Evolutionary conservation across 352 stramenopile species (phyloP).

Genomic region (Nothophytophthora sp.): DNA sequence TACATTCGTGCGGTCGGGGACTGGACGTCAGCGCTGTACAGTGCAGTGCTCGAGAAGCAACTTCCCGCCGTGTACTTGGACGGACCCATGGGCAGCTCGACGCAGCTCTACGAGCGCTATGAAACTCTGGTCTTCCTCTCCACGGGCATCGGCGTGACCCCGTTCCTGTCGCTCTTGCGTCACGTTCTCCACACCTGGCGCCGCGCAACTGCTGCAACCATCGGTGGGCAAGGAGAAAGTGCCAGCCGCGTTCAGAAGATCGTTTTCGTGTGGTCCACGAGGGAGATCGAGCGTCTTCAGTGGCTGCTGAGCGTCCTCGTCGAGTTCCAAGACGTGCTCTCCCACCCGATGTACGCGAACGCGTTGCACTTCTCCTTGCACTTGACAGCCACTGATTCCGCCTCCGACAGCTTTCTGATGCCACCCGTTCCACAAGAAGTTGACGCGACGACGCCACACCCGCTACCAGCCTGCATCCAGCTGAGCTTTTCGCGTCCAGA

Average conservation of each 20-base stretch:
- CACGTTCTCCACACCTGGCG: conserved; percentile 36
- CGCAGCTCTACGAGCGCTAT: conserved; percentile 26
- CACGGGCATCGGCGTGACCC: conserved; percentile 41
- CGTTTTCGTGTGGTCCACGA: conserved; percentile 26
- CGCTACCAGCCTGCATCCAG: background rate
- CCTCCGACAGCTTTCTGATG: background rate
- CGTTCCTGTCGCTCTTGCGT: conserved; percentile 48
- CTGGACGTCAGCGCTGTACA: conserved; percentile 37
- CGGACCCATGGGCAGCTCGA: conserved; percentile 38
- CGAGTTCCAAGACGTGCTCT: conserved; percentile 32
- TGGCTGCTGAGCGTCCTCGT: conserved; percentile 21
- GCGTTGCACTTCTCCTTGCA: conserved; percentile 17
- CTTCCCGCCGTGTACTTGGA: conserved; percentile 18
- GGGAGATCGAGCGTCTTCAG: conserved; percentile 10
- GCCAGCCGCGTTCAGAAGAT: conserved; percentile 1
- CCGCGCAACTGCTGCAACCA: background rate
- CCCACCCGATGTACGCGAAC: background rate
- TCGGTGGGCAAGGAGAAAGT: no score
- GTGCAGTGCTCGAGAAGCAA: background rate
- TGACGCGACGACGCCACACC: background rate
- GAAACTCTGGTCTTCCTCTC: conserved; percentile 31
- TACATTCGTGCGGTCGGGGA: conserved; percentile 44
- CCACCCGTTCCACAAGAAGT: background rate
- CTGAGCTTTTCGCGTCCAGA: conserved; percentile 10
- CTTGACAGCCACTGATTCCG: conserved; percentile 9